phyloP scores from a whole-genome alignment of 495 filamentous ascomycete genomes.

The Glonium stellatum region DNA sequence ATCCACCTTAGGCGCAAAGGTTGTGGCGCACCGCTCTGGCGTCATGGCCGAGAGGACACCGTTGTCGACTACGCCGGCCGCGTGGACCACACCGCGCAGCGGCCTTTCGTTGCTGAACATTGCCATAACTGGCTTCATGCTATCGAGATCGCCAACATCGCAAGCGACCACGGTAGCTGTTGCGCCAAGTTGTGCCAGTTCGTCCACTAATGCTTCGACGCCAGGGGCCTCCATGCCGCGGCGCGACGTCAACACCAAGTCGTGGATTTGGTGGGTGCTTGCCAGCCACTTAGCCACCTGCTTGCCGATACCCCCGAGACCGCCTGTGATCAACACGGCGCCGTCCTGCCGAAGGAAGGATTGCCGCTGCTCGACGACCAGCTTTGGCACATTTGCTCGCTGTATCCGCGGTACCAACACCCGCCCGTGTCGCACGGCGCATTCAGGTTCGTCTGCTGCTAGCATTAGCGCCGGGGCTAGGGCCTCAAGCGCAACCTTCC shows the following conservation, averaged over 20 bases:
- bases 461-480: constrained; percentile 20
- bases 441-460: constrained; percentile 5
- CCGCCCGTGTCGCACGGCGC: no score
- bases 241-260: constrained; percentile 22
- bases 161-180: constrained; percentile 12
- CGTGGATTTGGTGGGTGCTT: constrained; percentile 9
- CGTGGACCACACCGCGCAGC: constrained; percentile 26
- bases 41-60: constrained; percentile 25
- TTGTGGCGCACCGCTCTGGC: not conserved
- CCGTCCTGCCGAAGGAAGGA: constrained; percentile 18
- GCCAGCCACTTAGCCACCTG: constrained; percentile 18
- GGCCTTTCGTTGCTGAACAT: constrained; percentile 6
- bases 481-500: not conserved
- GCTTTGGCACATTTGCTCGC: constrained; percentile 10
- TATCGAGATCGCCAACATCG: constrained; percentile 8
- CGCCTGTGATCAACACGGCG: constrained; percentile 36
- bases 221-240: constrained; percentile 5
- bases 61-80: constrained; percentile 20
- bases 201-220: not conserved
- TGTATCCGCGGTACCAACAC: not conserved
- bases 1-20: constrained; percentile 11
- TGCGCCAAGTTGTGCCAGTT: constrained; percentile 10
- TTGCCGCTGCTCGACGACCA: not conserved
- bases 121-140: constrained; percentile 8
- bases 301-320: constrained; percentile 19